phyloP scores from a whole-genome alignment of 2,329 filamentous ascomycete species.

The Ophiostoma sp. region DNA sequence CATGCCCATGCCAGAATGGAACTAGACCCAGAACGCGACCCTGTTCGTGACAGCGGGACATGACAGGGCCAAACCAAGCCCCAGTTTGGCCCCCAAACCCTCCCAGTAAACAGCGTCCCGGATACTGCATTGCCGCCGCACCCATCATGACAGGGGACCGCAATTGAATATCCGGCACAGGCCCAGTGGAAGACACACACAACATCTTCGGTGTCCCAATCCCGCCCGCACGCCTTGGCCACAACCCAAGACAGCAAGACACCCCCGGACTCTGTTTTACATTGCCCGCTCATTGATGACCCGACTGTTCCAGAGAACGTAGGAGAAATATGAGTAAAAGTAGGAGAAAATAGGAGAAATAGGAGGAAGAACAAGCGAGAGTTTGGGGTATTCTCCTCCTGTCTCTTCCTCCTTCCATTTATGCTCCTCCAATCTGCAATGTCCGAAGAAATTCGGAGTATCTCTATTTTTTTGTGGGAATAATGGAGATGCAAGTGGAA shows the following conservation, averaged over 20 bases:
- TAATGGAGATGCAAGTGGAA: neutral
- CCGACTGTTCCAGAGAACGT: neutral
- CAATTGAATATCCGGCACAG: constrained; percentile 4
- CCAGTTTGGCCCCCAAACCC: constrained; percentile 3
- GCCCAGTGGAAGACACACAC: neutral
- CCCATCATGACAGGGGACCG: neutral
- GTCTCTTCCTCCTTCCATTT: no score
- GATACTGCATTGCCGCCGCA: neutral
- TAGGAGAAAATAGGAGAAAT: neutral
- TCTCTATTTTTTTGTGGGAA: neutral
- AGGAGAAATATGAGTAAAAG: neutral
- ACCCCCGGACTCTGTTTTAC: neutral
- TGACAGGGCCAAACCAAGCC: neutral
- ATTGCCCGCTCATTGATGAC: constrained; percentile 1
- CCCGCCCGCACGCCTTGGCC: neutral
- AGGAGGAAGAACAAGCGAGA: neutral
- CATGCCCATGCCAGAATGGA: neutral
- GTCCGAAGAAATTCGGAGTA: neutral
- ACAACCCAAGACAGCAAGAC: neutral
- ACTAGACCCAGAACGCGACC: neutral
- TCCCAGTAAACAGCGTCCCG: neutral
- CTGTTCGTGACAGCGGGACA: neutral
- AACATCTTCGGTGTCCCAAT: neutral
- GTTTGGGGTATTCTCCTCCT: neutral
- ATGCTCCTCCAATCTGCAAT: neutral